These are phyloP conservation scores for Warburgia ugandensis DNA, from an alignment of 164 flowering plant species.

Conservation along the genomic window DNA sequence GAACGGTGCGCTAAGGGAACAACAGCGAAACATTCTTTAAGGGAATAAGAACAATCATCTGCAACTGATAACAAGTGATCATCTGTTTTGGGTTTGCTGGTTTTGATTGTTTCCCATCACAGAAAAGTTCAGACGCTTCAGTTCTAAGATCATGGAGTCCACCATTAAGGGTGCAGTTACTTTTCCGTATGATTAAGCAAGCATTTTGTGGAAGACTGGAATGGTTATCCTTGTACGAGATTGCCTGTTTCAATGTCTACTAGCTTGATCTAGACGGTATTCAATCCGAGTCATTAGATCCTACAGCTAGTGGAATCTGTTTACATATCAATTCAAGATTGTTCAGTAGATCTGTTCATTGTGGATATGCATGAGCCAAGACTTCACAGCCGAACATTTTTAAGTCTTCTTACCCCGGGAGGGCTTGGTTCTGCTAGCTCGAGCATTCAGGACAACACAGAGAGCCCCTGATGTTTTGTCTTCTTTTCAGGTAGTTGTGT, in stretches of 20 bases:
- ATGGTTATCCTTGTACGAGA: conserved; percentile 17
- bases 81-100: too few relatives aligned
- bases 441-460: too few relatives aligned
- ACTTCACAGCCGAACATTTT: not conserved
- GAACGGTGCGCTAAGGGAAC: conserved; percentile 4
- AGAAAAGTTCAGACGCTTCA: not conserved
- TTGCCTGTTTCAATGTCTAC: conserved; percentile 14
- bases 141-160: not conserved
- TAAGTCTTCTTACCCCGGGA: not conserved
- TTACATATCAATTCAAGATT: conserved; percentile 1
- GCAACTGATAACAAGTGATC: too few relatives aligned
- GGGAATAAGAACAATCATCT: conserved; percentile 31
- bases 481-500: too few relatives aligned
- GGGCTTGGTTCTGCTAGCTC: too few relatives aligned
- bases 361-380: not conserved
- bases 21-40: conserved; percentile 13
- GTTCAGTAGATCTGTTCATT: not conserved
- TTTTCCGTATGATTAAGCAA: conserved; percentile 21
- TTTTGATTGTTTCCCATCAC: not conserved
- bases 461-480: too few relatives aligned
- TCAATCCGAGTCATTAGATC: conserved; percentile 10
- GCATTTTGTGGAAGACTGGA: conserved; percentile 12
- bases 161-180: conserved; percentile 15
- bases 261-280: conserved; percentile 15
- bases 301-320: conserved; percentile 5